These are phyloP conservation scores for Trichoderma asperelloides DNA, from an alignment of 495 filamentous ascomycete species.

Conservation along the genomic window DNA sequence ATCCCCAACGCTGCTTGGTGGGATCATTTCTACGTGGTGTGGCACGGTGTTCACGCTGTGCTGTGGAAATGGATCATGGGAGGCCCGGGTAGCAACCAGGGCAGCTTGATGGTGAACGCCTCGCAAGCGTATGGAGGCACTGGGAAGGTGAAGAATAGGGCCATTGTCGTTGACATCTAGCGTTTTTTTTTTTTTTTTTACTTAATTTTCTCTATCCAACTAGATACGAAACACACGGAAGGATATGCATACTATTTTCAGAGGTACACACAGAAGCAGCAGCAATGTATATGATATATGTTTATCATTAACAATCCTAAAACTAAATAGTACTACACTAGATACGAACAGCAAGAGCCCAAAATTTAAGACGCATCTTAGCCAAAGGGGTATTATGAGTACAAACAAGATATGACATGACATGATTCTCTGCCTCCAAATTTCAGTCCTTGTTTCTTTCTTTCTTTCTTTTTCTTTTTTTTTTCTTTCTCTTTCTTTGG, in stretches of 20 bases:
- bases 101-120: constrained; percentile 67
- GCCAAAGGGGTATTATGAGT: neutral
- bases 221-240: no score
- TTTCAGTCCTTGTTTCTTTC: neutral
- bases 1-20: constrained; percentile 46
- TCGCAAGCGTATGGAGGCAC: constrained; percentile 61
- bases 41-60: constrained; percentile 54
- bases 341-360: no score
- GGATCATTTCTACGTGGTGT: constrained; percentile 49
- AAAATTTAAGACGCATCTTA: no score
- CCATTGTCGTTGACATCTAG: constrained; percentile 23
- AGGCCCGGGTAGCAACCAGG: constrained; percentile 48
- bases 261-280: no score
- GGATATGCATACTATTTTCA: no score
- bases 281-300: no score
- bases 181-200: neutral
- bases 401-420: neutral
- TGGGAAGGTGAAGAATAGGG: constrained; percentile 52
- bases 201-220: no score
- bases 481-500: neutral
- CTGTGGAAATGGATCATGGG: constrained; percentile 64
- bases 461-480: neutral
- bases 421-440: neutral
- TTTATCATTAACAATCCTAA: neutral
- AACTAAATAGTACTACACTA: neutral